Percentiles rank a stretch among this genome's conserved stretches.
These are phyloP conservation scores for Ustilago vetiveriae DNA, from an alignment of 1,284 basidiomycete genomes.

Conservation along the genomic window DNA sequence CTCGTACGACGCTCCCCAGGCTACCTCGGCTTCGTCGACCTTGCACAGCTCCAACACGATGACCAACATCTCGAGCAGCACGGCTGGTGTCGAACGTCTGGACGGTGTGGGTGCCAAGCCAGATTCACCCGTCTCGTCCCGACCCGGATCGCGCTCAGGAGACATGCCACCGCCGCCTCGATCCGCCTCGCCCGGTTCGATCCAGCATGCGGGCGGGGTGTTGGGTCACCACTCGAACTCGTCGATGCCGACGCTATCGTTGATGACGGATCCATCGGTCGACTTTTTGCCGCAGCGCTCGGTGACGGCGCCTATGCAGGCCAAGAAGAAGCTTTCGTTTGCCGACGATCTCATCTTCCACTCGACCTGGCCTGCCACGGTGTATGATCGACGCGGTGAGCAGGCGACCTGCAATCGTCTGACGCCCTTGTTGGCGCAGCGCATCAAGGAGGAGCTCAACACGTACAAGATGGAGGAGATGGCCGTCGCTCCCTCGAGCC, in stretches of 20 bases:
- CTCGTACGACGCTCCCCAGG: slow-evolving; percentile 67
- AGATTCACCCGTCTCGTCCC: slow-evolving; percentile 44
- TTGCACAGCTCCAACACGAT: slow-evolving; percentile 43
- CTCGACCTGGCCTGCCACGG: slow-evolving; percentile 87
- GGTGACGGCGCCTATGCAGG: slow-evolving; percentile 70
- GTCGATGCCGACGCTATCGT: slow-evolving; percentile 81
- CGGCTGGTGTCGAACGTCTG: slow-evolving; percentile 55
- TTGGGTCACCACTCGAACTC: slow-evolving; percentile 69
- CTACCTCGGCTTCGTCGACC: slow-evolving; percentile 16
- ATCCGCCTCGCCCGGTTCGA: slow-evolving; percentile 37
- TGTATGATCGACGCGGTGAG: slow-evolving; percentile 93
- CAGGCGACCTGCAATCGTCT: slow-evolving; percentile 95
- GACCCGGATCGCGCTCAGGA: slow-evolving; percentile 32
- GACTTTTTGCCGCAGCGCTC: slow-evolving; percentile 60
- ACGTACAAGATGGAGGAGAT: slow-evolving; percentile 98
- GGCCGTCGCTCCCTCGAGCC: slow-evolving; percentile 78
- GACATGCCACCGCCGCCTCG: slow-evolving; percentile 29
- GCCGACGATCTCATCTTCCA: slow-evolving; percentile 92
- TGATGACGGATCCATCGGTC: slow-evolving; percentile 73
- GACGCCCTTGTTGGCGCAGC: slow-evolving; percentile 90
- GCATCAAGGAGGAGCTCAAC: slow-evolving; percentile 83
- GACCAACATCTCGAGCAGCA: slow-evolving; percentile 56
- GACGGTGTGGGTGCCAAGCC: slow-evolving; percentile 54
- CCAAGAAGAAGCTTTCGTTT: slow-evolving; percentile 80
- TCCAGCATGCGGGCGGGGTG: slow-evolving; percentile 37